These are phyloP conservation scores for Microbotryomycetes sp. DNA, from an alignment of 1,284 basidiomycete species.

Conservation along the genomic window DNA sequence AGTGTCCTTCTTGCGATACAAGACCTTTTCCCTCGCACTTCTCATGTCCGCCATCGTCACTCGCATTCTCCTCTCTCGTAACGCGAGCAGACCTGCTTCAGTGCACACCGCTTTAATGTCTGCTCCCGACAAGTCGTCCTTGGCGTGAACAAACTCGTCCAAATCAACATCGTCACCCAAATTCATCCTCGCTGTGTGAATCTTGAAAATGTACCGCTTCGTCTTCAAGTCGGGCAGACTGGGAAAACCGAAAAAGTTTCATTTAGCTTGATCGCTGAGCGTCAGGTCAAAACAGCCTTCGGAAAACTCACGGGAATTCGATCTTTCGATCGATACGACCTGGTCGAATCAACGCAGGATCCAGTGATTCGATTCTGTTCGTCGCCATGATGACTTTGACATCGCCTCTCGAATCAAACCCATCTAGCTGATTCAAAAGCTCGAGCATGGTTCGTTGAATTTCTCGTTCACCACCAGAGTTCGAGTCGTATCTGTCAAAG, in stretches of 20 bases:
- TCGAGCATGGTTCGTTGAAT: conserved; percentile 47
- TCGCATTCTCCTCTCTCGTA: conserved; percentile 92
- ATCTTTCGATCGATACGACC: conserved; percentile 99
- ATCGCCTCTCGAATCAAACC: conserved; percentile 97
- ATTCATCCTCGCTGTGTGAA: conserved; percentile 96
- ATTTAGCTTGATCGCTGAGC: too few relatives aligned
- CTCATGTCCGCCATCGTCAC: conserved; percentile 64
- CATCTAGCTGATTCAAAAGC: conserved; percentile 71
- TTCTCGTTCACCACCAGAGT: conserved; percentile 47
- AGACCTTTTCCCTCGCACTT: conserved; percentile 39
- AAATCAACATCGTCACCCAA: conserved; percentile 85
- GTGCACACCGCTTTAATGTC: conserved; percentile 84
- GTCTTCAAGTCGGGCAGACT: conserved; percentile 92
- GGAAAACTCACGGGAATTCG: conserved; percentile 40
- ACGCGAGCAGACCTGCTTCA: conserved; percentile 88
- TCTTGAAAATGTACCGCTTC: conserved; percentile 93
- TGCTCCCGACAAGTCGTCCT: conserved; percentile 88
- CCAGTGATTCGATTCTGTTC: conserved; percentile 88
- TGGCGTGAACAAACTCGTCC: conserved; percentile 91
- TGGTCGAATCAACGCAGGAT: conserved; percentile 94
- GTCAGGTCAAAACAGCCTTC: background rate
- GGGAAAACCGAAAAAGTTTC: too few relatives aligned
- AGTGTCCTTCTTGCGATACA: conserved; percentile 40
- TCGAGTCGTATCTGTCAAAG: conserved; percentile 43
- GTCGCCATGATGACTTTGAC: conserved; percentile 94